Base-by-base conservation (phyloP, 106 monocot genomes). In the Dioscorea zingiberensis region DNA sequence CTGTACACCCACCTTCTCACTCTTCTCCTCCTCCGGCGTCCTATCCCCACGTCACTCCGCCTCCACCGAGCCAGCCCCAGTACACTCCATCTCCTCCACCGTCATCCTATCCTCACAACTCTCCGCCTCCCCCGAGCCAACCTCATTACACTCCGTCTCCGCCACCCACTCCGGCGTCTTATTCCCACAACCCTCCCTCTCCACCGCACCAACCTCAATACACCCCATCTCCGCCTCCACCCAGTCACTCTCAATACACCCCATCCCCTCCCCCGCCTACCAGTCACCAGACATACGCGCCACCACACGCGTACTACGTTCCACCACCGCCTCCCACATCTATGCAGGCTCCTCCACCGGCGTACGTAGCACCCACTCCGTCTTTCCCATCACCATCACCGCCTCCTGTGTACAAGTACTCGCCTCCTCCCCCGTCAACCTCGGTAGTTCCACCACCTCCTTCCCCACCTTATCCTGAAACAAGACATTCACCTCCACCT, bases 401-500 rank as follows among this genome's bases (percentile, higher is more conserved):
- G 19, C 18, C 45, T 0, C 4, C 56, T 9, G 15, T 48, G 19
- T 11, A 46, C 24, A 13, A 13, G 17, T 13, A 44, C 1, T 21
- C 57, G 3, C 28, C 65, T 17, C 62, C 72, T 1, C 66, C 73
- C 18, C 67, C 74, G 7, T 10, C 62, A 1, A 32, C 72, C 10
- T 15, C 25, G 1, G 13, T 1, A 14, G 23, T 27, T 21, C 58
- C 62, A 4, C 32, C 62, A 44, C 62, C 44, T 10, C 62, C 48
- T 27, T 25, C 54, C 12, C 32, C 68, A 13, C 32, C 68, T 18
- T 21, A 14, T 19, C 63, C 63, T 10, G 44, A n/a, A 9, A 9
- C 63, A 22, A 18, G 21, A 19, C 25, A 8, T 19, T 26, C 54
- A n/a, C 67, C 67, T n/a, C n/a, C 8, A 27, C 54, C 54, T 29